These are phyloP conservation scores for Sequoia sempervirens DNA, from an alignment of 75 land plant species.

Conservation along the genomic window DNA sequence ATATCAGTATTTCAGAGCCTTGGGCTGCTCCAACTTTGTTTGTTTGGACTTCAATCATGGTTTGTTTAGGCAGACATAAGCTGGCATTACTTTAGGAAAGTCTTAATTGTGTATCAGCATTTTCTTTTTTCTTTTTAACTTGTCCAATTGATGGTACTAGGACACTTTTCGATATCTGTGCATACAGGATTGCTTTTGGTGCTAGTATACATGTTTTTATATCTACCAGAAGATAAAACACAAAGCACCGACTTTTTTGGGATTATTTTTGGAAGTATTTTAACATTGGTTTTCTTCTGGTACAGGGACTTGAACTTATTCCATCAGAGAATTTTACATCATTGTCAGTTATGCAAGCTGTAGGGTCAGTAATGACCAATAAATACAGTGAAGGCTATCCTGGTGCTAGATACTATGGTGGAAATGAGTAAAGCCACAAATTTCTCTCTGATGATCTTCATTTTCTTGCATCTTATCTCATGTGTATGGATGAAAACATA, in stretches of 20 bases:
- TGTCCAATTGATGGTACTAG: not conserved
- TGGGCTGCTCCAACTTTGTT: not conserved
- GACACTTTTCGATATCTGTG: not conserved
- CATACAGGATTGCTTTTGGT: not conserved
- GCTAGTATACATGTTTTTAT: not conserved
- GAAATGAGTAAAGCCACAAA: conserved; percentile 73
- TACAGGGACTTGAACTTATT: conserved; percentile 75
- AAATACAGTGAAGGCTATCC: conserved; percentile 85
- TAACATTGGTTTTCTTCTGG: not conserved
- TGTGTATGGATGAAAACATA: not conserved
- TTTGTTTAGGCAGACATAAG: not conserved
- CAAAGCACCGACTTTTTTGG: not conserved
- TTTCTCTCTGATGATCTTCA: conserved; percentile 22
- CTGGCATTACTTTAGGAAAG: not conserved
- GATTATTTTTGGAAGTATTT: not conserved
- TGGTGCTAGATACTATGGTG: conserved; percentile 86
- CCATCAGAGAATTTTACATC: conserved; percentile 88
- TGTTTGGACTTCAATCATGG: not conserved
- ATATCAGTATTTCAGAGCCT: not conserved
- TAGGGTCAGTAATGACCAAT: conserved; percentile 83
- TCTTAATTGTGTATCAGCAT: not conserved
- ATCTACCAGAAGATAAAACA: not conserved
- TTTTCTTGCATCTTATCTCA: not conserved
- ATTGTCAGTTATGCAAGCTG: conserved; percentile 78
- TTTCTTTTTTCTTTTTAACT: not conserved